phyloP scores from a whole-genome alignment of 805 yeast species.

The Yamadazyma tumulicola region DNA sequence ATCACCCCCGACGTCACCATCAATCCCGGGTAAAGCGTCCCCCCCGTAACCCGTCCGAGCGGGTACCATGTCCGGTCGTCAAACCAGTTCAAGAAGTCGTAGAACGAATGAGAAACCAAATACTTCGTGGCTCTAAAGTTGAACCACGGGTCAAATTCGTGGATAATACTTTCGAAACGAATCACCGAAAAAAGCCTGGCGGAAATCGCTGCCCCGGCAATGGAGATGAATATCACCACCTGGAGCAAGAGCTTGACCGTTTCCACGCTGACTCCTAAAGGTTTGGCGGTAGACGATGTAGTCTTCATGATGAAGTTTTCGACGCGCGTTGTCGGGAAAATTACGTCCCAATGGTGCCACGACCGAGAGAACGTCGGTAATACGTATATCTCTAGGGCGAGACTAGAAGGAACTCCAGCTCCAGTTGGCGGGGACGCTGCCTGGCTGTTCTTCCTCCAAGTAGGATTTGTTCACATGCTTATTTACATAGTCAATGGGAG shows the following conservation, averaged over 20 bases:
- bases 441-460: conserved; percentile 31
- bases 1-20: conserved; percentile 96
- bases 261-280: conserved; percentile 13
- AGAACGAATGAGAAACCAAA: conserved; percentile 76
- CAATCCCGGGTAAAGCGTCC: conserved; percentile 95
- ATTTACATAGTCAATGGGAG: not conserved
- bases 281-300: too few species aligned
- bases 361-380: too few species aligned
- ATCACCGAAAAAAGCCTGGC: conserved; percentile 95
- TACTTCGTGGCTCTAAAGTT: conserved; percentile 95
- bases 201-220: conserved; percentile 89
- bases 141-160: conserved; percentile 97
- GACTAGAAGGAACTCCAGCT: conserved; percentile 72
- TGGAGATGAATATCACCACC: conserved; percentile 64
- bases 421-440: conserved; percentile 72
- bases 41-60: conserved; percentile 97
- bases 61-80: conserved; percentile 99
- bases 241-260: conserved; percentile 49
- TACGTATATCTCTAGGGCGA: too few species aligned
- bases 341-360: too few species aligned
- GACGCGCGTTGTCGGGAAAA: too few species aligned
- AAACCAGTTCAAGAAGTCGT: conserved; percentile 95
- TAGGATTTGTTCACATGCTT: conserved; percentile 6
- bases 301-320: too few species aligned
- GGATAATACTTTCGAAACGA: conserved; percentile 93